These are phyloP conservation scores for Phlyctochytrium planicorne DNA, from an alignment of 192 early-diverging fungal genomes.

Conservation along the genomic window DNA sequence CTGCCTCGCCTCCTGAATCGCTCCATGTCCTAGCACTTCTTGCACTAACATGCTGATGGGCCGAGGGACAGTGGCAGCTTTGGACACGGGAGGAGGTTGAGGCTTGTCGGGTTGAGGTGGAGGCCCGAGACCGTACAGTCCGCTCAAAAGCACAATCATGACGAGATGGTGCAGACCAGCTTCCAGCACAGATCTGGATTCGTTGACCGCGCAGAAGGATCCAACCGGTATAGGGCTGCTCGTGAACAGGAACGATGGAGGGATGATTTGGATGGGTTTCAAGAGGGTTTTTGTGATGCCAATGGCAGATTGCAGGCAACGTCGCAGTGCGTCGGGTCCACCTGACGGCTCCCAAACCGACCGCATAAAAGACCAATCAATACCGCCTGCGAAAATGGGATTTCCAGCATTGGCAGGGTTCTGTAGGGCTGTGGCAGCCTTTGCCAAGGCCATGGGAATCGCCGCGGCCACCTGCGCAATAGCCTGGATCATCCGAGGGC, in stretches of 20 bases:
- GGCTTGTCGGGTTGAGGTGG: background rate
- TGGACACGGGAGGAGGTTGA: background rate
- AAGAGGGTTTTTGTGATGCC: background rate
- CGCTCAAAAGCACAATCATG: slow-evolving; percentile 1
- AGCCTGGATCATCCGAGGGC: background rate
- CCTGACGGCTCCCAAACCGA: background rate
- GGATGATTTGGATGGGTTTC: background rate
- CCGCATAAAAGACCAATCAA: background rate
- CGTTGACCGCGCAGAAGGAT: slow-evolving; percentile 1
- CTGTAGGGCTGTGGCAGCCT: background rate
- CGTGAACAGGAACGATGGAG: background rate
- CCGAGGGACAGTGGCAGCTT: background rate
- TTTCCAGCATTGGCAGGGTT: background rate
- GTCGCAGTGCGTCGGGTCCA: background rate
- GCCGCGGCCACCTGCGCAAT: background rate
- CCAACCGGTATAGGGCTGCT: background rate
- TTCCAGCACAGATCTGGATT: background rate
- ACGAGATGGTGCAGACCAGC: background rate
- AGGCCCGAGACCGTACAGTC: background rate
- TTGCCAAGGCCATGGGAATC: background rate
- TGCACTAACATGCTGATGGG: background rate
- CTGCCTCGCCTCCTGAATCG: background rate
- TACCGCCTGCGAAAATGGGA: background rate
- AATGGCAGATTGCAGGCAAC: background rate
- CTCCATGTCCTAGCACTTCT: background rate